phyloP scores from a whole-genome alignment of 2,329 filamentous ascomycete species.

The Teratosphaeria pseudoeucalypti region DNA sequence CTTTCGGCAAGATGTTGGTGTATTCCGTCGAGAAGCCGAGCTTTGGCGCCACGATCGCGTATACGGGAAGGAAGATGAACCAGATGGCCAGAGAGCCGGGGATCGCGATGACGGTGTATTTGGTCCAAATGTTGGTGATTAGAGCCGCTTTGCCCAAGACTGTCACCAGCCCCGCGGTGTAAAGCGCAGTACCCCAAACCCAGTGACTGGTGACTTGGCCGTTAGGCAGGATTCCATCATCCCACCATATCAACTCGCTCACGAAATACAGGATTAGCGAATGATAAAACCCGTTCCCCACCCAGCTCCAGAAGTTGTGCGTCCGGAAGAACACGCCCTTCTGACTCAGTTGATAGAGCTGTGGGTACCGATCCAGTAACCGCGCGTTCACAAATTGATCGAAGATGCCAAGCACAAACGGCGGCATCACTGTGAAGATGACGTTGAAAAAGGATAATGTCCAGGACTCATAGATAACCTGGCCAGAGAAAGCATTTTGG shows the following conservation, averaged over 20 bases:
- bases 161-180: conserved; percentile 85
- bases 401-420: conserved; percentile 88
- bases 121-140: conserved; percentile 97
- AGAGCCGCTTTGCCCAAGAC: conserved; percentile 90
- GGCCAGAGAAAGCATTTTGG: conserved; percentile 94
- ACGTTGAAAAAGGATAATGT: conserved; percentile 99
- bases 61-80: conserved; percentile 81
- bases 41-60: conserved; percentile 76
- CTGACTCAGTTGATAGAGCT: conserved; percentile 88
- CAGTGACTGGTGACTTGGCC: conserved; percentile 83
- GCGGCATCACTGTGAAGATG: conserved; percentile 89
- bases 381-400: conserved; percentile 96
- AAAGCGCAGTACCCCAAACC: conserved; percentile 95
- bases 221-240: conserved; percentile 67
- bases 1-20: conserved; percentile 65
- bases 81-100: conserved; percentile 87
- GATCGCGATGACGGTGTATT: conserved; percentile 92
- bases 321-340: conserved; percentile 88
- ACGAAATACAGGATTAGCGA: conserved; percentile 87
- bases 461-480: conserved; percentile 99
- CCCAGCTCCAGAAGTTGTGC: conserved; percentile 87
- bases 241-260: conserved; percentile 68
- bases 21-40: conserved; percentile 75
- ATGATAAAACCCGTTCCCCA: conserved; percentile 90
- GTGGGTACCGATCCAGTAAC: conserved; percentile 86